These are phyloP conservation scores for Guadua angustifolia DNA, from an alignment of 176 grass and related monocot genomes.

Conservation along the genomic window DNA sequence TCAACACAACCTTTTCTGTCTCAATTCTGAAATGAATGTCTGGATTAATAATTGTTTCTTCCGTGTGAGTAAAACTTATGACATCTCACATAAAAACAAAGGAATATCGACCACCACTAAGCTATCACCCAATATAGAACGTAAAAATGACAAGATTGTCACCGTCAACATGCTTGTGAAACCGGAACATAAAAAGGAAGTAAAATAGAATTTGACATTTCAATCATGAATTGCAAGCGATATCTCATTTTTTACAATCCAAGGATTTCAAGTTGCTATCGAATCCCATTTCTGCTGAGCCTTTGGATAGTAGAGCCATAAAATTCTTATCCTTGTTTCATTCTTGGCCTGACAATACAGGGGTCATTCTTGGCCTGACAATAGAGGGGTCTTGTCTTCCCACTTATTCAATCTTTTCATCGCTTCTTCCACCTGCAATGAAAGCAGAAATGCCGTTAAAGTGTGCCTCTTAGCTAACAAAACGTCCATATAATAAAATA, in stretches of 20 bases:
- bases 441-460: not conserved
- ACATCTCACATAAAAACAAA: too few relatives aligned
- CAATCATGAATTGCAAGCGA: not conserved
- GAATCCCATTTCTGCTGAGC: not conserved
- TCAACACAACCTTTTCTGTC: too few relatives aligned
- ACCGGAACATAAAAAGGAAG: not conserved
- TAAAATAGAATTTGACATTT: not conserved
- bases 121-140: too few relatives aligned
- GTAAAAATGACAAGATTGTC: too few relatives aligned
- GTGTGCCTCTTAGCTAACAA: not conserved
- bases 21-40: too few relatives aligned
- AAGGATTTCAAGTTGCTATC: not conserved
- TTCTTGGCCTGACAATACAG: conserved; percentile 19
- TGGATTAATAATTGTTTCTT: too few relatives aligned
- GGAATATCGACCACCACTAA: too few relatives aligned
- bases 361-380: conserved; percentile 15
- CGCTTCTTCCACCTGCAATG: conserved; percentile 43
- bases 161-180: not conserved
- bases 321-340: not conserved
- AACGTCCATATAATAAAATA: not conserved
- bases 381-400: conserved; percentile 35
- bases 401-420: conserved; percentile 49
- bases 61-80: too few relatives aligned
- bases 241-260: not conserved
- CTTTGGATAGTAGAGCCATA: not conserved